Base-by-base conservation (phyloP, 371 early-diverging fungal species). In the Apophysomyces elegans region DNA sequence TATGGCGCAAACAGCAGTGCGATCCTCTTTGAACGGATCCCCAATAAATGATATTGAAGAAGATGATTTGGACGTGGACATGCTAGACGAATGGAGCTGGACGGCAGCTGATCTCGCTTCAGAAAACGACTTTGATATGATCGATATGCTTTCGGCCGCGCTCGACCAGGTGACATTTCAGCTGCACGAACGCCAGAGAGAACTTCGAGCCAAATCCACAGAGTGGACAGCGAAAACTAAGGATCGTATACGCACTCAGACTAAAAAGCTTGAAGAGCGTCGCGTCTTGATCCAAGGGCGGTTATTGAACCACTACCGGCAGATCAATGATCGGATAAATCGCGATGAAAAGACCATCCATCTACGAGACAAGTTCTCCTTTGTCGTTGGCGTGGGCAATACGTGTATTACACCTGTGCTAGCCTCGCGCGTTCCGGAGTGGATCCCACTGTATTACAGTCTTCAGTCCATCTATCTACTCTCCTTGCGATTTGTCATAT, bases 321-420 rank as follows among this genome's bases (percentile, higher is more conserved):
- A 70, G 8, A 70, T 83, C 13, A 74, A 79, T 60, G 73, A 63
- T 38, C 74, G 78, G 9, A 76, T 83, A 71, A 79, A 80, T 43
- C 68, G 74, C 12, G 81, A 83, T 38, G 83, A 83, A 39, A 83
- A 84, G 36, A 83, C 86, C 5, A 84, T 86, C 8, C 80, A 79
- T 38, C 67, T 85, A 35, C 77, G 86, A 56, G 91, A 91, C 73
- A 91, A 91, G 69, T 57, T 90, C 6, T 80, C 90, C 6, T 91
- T 91, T 75, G 87, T 90, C 9, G 76, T 89, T 8, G 92, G 92
- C 6, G 89, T 89, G 47, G 86, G 88, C 16, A 88, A 89, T 65
- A 79, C 90, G 39, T 90, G 91, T 73, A 69, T 87, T 7, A 84
- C 89, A 13, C 88, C 88, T 0, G 84, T 86, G 18, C 56, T 89